These are phyloP conservation scores for Epichloe festucae DNA, from an alignment of 2,329 filamentous ascomycete genomes.

Conservation along the genomic window DNA sequence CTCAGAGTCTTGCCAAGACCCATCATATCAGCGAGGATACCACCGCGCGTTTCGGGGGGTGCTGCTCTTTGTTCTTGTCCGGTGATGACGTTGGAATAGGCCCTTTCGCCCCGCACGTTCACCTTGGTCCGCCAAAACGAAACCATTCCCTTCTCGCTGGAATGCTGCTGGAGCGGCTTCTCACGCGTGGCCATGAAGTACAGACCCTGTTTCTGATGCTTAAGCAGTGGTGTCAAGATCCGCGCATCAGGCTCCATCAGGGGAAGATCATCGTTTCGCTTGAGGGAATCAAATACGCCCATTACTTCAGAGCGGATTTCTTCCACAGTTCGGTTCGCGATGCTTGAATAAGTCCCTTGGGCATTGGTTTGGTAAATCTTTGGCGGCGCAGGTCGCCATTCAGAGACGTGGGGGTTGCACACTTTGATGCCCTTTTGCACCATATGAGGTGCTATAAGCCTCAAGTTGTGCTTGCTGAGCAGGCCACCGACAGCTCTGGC, in stretches of 20 bases:
- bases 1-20: conserved; percentile 79
- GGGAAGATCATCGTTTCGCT: conserved; percentile 61
- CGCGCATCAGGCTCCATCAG: conserved; percentile 51
- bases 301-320: conserved; percentile 78
- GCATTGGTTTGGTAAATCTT: conserved; percentile 20
- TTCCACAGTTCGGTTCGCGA: conserved; percentile 54
- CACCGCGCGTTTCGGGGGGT: conserved; percentile 57
- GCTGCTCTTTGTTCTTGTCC: conserved; percentile 46
- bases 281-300: conserved; percentile 76
- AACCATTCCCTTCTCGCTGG: conserved; percentile 47
- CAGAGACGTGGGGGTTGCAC: conserved; percentile 55
- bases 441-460: conserved; percentile 51
- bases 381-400: conserved; percentile 29
- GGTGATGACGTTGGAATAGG: conserved; percentile 79
- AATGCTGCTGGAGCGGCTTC: conserved; percentile 45
- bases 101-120: conserved; percentile 34
- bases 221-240: conserved; percentile 57
- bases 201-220: conserved; percentile 82
- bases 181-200: conserved; percentile 78
- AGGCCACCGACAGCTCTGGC: conserved; percentile 53
- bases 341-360: conserved; percentile 14
- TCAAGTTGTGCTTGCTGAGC: conserved; percentile 50
- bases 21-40: conserved; percentile 78
- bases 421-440: conserved; percentile 57
- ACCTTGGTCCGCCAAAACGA: conserved; percentile 64